Percentiles rank a stretch among this genome's conserved stretches.
These are phyloP conservation scores for Claviceps purpurea DNA, from an alignment of 2,329 filamentous ascomycete genomes.

Conservation along the genomic window DNA sequence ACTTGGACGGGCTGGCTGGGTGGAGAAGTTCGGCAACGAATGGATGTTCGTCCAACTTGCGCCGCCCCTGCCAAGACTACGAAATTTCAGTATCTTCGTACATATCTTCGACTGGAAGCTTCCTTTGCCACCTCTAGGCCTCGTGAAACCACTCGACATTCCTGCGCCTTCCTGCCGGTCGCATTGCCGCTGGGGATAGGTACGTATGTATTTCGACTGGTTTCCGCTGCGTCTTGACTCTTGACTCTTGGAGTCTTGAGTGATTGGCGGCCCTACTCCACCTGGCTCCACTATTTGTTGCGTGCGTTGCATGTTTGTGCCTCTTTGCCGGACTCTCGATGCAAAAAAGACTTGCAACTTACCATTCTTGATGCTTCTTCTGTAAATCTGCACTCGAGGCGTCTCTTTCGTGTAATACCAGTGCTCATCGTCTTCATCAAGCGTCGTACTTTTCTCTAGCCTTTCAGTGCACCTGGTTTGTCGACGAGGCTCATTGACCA, in stretches of 20 bases:
- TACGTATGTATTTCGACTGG: too few species aligned
- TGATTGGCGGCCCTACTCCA: too few species aligned
- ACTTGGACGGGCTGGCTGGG: neutral
- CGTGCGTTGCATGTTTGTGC: neutral
- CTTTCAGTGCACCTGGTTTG: neutral
- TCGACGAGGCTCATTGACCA: neutral
- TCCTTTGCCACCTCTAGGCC: too few species aligned
- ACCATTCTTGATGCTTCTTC: neutral
- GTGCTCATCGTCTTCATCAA: neutral
- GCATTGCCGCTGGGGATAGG: too few species aligned
- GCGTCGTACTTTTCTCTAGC: neutral
- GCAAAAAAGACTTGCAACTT: neutral
- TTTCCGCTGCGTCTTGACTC: too few species aligned
- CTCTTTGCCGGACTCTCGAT: neutral
- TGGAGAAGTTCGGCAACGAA: neutral
- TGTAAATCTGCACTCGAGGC: neutral
- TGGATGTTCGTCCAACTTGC: too few species aligned
- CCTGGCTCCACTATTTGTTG: neutral
- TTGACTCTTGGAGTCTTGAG: too few species aligned
- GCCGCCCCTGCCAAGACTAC: too few species aligned
- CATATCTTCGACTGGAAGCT: too few species aligned
- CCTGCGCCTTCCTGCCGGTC: too few species aligned
- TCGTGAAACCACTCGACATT: too few species aligned
- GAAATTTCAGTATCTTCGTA: too few species aligned
- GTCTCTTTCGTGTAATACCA: neutral